Conservation (phyloP, 306 rosid species). For the Cicer pinnatifidum region DNA sequence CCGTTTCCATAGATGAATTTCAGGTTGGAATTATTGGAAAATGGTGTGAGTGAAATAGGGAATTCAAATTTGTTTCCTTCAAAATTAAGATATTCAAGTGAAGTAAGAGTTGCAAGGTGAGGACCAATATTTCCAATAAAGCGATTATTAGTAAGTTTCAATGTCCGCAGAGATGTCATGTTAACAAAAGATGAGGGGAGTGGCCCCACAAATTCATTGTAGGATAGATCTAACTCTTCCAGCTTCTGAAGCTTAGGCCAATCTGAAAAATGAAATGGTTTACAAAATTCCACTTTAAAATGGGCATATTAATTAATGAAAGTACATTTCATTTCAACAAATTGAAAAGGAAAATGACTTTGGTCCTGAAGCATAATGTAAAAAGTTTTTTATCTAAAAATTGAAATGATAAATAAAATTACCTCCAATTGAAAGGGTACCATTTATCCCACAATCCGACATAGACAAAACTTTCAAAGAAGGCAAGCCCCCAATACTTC, state of each 20-base stretch:
- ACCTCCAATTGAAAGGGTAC: background rate
- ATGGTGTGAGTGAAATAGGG: slow-evolving; percentile 23
- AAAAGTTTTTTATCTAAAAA: background rate
- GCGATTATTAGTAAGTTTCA: background rate
- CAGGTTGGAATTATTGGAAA: slow-evolving; percentile 13
- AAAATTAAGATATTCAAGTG: slow-evolving; percentile 33
- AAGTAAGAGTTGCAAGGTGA: slow-evolving; percentile 28
- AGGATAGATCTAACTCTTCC: slow-evolving; percentile 1
- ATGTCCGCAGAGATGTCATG: slow-evolving; percentile 9
- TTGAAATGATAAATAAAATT: background rate
- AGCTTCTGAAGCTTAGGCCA: slow-evolving; percentile 24
- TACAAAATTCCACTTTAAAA: background rate
- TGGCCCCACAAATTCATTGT: slow-evolving; percentile 4
- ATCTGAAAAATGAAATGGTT: slow-evolving; percentile 18
- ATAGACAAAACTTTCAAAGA: slow-evolving; percentile 23
- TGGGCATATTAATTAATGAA: background rate
- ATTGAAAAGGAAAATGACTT: background rate
- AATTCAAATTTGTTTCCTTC: slow-evolving; percentile 18
- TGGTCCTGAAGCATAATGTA: too few relatives aligned
- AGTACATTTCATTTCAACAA: background rate
- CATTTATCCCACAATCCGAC: background rate
- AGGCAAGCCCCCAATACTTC: slow-evolving; percentile 34
- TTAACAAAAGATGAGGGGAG: slow-evolving; percentile 35
- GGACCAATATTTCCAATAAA: slow-evolving; percentile 12
- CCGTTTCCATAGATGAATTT: slow-evolving; percentile 14